phyloP scores from a whole-genome alignment of 2,329 filamentous ascomycete genomes.

The Ophiostoma sp. region DNA sequence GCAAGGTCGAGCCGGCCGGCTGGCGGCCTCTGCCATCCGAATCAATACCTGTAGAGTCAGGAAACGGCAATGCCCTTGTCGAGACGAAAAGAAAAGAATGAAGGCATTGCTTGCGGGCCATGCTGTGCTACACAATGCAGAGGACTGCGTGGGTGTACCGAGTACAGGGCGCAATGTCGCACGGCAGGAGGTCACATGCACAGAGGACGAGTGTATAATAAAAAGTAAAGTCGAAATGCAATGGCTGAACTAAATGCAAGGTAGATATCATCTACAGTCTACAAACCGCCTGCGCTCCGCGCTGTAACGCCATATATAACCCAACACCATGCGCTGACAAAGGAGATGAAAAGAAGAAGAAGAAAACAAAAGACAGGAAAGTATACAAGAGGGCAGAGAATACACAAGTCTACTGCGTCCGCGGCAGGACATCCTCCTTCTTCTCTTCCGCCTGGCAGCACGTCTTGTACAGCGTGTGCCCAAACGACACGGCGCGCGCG shows the following conservation, averaged over 20 bases:
- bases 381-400: neutral
- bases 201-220: neutral
- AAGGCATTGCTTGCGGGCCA: no score
- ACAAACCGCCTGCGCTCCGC: slow-evolving; percentile 12
- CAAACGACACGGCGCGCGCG: slow-evolving; percentile 50
- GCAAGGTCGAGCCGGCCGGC: no score
- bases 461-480: slow-evolving; percentile 48
- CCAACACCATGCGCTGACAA: slow-evolving; percentile 13
- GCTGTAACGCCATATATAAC: slow-evolving; percentile 2
- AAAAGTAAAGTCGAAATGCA: neutral
- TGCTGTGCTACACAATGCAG: no score
- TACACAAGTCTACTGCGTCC: slow-evolving; percentile 1
- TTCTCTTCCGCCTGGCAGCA: slow-evolving; percentile 25
- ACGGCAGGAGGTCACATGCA: neutral
- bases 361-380: neutral
- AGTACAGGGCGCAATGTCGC: neutral
- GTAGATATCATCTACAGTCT: neutral
- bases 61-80: no score
- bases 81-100: no score
- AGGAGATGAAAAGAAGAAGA: neutral
- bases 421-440: slow-evolving; percentile 9
- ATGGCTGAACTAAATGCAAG: neutral
- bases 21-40: no score
- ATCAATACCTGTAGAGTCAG: no score
- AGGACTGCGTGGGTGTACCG: neutral